Base-by-base conservation (phyloP, 2,329 filamentous ascomycete species). In the Ophiostoma australiae region DNA sequence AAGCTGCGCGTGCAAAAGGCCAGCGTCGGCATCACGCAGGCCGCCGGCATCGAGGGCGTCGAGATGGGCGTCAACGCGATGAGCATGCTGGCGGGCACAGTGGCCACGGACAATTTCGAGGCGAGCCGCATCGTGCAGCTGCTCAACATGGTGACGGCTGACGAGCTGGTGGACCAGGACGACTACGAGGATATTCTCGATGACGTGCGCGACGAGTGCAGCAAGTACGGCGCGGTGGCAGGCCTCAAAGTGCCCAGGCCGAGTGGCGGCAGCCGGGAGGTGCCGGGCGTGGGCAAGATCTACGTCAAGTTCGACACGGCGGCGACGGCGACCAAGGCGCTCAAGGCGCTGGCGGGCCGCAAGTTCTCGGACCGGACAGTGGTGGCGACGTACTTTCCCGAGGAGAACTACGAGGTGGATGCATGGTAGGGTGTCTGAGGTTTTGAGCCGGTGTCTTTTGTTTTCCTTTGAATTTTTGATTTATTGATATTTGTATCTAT, bases 31-130 rank as follows among this genome's bases (percentile, higher is more conserved):
- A 90, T 93, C 73, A 94, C 93, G n/a, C 95, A 99, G 79, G 93
- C 93, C 31, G 86, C 92, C 67, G 93, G 93, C 74, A 87, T 97
- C 58, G 95, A 99, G 77, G 93, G 93, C 74, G 87, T 97, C 58
- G 95, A 99, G 77, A 96, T 97, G 86, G 93, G 94, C 70, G 94
- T 99, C 73, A 96, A 95, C 76, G 95, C 95, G 74, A 98, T 99
- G 89, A 97, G 94, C 69, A 93, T 97, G 87, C 91, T 99, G 76
- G 95, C 95, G 52, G 94, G 94, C 72, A 97, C 95, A 27, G 92
- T 90, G 3, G 91, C 91, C 52, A 86, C 86, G 71, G 91, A 94
- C 72, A 84, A 91, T 44, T n/a, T 72, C 0, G 93, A 97, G 75
- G 89, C 90, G 72, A 91, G 91, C 74, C 88, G 92, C 71, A 94